Conservation (phyloP, 1,284 basidiomycete species). For the Calocybe gambosa region DNA sequence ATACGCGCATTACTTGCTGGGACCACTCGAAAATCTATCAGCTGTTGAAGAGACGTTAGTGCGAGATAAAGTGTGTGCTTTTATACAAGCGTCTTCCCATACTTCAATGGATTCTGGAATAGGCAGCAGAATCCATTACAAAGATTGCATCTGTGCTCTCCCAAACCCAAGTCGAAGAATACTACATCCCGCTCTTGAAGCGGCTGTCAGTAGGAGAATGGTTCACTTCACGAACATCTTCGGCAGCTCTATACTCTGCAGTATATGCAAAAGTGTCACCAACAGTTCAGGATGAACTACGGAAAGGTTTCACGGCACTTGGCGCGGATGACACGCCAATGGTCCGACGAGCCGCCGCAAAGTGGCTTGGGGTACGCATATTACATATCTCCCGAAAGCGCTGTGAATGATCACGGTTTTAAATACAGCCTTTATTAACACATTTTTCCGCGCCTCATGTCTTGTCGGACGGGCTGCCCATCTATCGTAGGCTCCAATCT, state of each 20-base stretch:
- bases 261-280: slow-evolving; percentile 80
- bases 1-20: slow-evolving; percentile 85
- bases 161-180: slow-evolving; percentile 80
- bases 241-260: slow-evolving; percentile 92
- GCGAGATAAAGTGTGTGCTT: slow-evolving; percentile 80
- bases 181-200: slow-evolving; percentile 88
- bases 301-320: slow-evolving; percentile 80
- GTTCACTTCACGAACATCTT: slow-evolving; percentile 99
- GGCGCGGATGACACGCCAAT: slow-evolving; percentile 97
- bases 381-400: neutral
- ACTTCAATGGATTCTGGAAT: slow-evolving; percentile 7
- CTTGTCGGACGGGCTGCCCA: slow-evolving; percentile 82
- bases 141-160: slow-evolving; percentile 83
- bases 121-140: slow-evolving; percentile 97
- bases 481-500: slow-evolving; percentile 91
- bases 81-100: neutral
- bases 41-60: slow-evolving; percentile 98
- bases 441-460: slow-evolving; percentile 76
- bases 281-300: slow-evolving; percentile 81
- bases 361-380: slow-evolving; percentile 84
- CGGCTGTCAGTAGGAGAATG: slow-evolving; percentile 93
- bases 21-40: slow-evolving; percentile 93
- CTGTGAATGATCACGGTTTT: neutral
- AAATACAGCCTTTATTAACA: slow-evolving; percentile 72
- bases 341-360: slow-evolving; percentile 95